Percentiles rank a stretch among this genome's conserved stretches.
These are phyloP conservation scores for Aspergillus niger DNA, from an alignment of 2,329 filamentous ascomycete species.

Conservation along the genomic window DNA sequence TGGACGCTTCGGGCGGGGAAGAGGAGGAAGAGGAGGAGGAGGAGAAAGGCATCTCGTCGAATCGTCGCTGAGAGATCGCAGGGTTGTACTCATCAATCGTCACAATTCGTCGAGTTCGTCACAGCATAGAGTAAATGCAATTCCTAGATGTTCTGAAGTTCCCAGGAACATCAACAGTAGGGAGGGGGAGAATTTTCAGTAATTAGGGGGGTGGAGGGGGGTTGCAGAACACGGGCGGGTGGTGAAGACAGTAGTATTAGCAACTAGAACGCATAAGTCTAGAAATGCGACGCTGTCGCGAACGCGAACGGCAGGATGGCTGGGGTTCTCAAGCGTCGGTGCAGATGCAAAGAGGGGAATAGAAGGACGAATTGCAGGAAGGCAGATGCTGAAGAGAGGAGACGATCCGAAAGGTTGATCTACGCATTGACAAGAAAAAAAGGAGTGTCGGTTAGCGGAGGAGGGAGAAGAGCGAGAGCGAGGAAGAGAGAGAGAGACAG, in stretches of 20 bases:
- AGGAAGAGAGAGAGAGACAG: not conserved
- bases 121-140: slow-evolving; percentile 22
- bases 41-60: slow-evolving; percentile 34
- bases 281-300: slow-evolving; percentile 26
- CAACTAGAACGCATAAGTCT: slow-evolving; percentile 26
- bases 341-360: slow-evolving; percentile 2
- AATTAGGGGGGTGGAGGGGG: slow-evolving; percentile 12
- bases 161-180: slow-evolving; percentile 16
- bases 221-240: slow-evolving; percentile 15
- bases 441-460: slow-evolving; percentile 16
- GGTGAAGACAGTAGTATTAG: slow-evolving; percentile 6
- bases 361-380: not conserved
- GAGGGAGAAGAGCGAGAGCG: not conserved
- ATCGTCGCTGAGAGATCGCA: slow-evolving; percentile 18
- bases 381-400: slow-evolving; percentile 6
- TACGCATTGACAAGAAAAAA: slow-evolving; percentile 17
- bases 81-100: slow-evolving; percentile 28
- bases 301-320: slow-evolving; percentile 7
- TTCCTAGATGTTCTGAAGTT: slow-evolving; percentile 10
- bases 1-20: slow-evolving; percentile 43
- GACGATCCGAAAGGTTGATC: slow-evolving; percentile 7
- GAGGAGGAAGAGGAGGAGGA: slow-evolving; percentile 25
- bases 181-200: slow-evolving; percentile 11
- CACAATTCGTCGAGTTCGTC: slow-evolving; percentile 28
- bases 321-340: slow-evolving; percentile 2